Base-by-base conservation (phyloP, 2,329 filamentous ascomycete species). In the Aureobasidium subglaciale region DNA sequence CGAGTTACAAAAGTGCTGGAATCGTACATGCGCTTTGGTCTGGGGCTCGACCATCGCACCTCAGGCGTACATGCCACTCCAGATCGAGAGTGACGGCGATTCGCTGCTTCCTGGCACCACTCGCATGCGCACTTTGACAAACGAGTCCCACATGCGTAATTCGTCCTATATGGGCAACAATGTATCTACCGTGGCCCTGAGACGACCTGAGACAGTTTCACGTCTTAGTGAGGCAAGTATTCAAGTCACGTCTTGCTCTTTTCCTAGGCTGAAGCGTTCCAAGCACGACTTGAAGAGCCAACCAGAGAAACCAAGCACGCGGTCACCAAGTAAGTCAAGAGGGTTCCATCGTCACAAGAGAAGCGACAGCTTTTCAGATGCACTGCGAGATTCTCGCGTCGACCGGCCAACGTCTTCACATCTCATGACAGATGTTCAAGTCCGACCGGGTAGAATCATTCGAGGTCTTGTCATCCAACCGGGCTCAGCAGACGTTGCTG, bases 1-100 rank as follows among this genome's bases (percentile, higher is more conserved):
- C 27, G 93, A 99, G 70, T 75, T 99, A 59, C 99, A 99, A 70
- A 95, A 96, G 68, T 97, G 93, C 68, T 99, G 93, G 93, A 85
- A 91, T 68, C 82, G 91, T 50, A 88, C 93, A 18, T 97, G 91
- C 68, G 85, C 87, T 0, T 74, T 91, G 55, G 96, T 91, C 68
- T 99, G 93, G 92, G 88, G 95, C 59, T 81, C 80, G 0, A 76
- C 83, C 0, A 82, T 88, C 43, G 85, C 85, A 32, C 78, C 22
- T 13, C 46, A 56, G 8, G 20, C 40, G 2, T 56, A 54, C 18
- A 34, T 34, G 38, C 38, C 50, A 10, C 29, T 43, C 29, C 11
- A 46, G 16, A 13, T 37, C 34, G 22, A 57, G 10, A 20, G 25
- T 10, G 50, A 43, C 9, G 10, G 27, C 2, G 50, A 54, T 22